Base-by-base conservation (phyloP, 768 basidiomycete genomes). In the Pleurotus cornucopiae region DNA sequence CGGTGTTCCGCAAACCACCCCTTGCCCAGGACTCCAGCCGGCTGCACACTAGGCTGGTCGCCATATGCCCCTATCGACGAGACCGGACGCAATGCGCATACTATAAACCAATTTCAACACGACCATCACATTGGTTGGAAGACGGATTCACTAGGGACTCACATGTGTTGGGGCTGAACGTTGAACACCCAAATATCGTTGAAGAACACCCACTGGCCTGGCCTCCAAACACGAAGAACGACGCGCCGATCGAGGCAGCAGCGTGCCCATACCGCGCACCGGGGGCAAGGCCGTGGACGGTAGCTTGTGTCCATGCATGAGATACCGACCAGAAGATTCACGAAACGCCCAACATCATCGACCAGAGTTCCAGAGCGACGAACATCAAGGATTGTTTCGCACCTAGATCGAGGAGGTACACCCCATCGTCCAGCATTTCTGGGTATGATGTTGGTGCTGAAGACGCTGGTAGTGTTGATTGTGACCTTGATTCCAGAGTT, bases 131-230 rank as follows among this genome's bases (percentile, higher is more conserved):
- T 20, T 20, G 20, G 20, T 20, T 20, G 20, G 20, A 20, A 20
- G 20, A 20, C 20, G 20, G 20, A 20, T 20, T 1, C 20, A 20
- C 20, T 20, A 1, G 20, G 20, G 20, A 20, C 20, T 20, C 20
- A 20, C 20, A 20, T 20, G 94, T 90, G 66, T 92, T 94, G 61
- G 98, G 81, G 73, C 98, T n/a, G n/a, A n/a, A n/a, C n/a, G n/a
- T n/a, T 95, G 67, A 98, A 99, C 11, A 85, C 82, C 93, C 94
- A 97, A 18, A 99, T 70, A 69, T 99, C 97, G 64, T 94, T 92
- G 69, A 97, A 76, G 69, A 98, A 98, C 63, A 89, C 83, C 94
- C 92, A 60, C 96, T 92, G 7, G 93, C 91, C 69, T 98, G 97
- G 16, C 97, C 97, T 56, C 96, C 97, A 64, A 97, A 98, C 26